These are phyloP conservation scores for Fusarium globosum DNA, from an alignment of 2,329 filamentous ascomycete genomes.

Conservation along the genomic window DNA sequence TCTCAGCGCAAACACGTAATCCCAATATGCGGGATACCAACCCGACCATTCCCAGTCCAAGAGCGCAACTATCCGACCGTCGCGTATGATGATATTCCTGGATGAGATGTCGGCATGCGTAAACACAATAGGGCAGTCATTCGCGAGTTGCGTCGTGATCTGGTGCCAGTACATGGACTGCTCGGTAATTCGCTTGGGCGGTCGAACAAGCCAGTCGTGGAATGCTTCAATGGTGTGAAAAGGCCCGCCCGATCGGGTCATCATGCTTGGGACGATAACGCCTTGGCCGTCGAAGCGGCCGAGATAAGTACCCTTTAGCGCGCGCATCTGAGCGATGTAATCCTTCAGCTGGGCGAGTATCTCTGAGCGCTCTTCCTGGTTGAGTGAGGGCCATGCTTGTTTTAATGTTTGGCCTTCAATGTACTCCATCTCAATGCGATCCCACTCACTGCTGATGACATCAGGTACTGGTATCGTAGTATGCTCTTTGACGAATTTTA, in stretches of 20 bases:
- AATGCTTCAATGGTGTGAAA: constrained; percentile 7
- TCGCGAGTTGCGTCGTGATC: constrained; percentile 37
- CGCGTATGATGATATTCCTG: constrained; percentile 29
- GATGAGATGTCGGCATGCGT: constrained; percentile 23
- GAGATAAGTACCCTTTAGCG: no score
- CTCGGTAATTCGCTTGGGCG: constrained; percentile 15
- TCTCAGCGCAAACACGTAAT: constrained; percentile 20
- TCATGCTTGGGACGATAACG: constrained; percentile 34
- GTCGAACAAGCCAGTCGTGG: constrained; percentile 42
- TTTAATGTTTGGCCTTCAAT: constrained; percentile 43
- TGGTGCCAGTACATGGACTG: constrained; percentile 40
- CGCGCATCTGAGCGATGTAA: no score
- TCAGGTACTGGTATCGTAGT: constrained; percentile 43
- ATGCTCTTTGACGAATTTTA: constrained; percentile 35
- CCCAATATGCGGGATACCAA: constrained; percentile 26
- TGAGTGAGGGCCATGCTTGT: constrained; percentile 35
- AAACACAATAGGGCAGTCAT: constrained; percentile 30
- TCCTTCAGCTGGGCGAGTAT: constrained; percentile 37
- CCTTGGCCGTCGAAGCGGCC: constrained; percentile 41
- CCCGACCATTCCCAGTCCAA: constrained; percentile 28
- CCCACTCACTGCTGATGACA: constrained; percentile 43
- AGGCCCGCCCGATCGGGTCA: constrained; percentile 27
- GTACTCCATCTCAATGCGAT: constrained; percentile 44
- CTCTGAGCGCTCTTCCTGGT: constrained; percentile 15
- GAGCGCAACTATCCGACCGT: constrained; percentile 5